Percentiles rank a stretch among this genome's conserved stretches.
Conservation (phyloP, 2,329 filamentous ascomycete species). For the Fusarium buxicola region DNA sequence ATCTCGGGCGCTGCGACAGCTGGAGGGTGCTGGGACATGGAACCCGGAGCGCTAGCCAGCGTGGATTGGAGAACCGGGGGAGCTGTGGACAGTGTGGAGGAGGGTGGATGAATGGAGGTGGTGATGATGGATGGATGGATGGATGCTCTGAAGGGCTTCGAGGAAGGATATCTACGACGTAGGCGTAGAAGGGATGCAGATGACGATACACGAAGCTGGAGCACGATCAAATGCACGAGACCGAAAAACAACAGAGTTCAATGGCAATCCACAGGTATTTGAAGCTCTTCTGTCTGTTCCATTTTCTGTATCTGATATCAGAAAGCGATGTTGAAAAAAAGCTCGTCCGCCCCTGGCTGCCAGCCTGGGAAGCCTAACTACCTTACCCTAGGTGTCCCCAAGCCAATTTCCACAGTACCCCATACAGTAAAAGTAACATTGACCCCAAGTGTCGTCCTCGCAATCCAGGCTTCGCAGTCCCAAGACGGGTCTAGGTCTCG, state of each 20-base stretch:
- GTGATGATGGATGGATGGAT: slow-evolving; percentile 39
- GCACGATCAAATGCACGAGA: background rate
- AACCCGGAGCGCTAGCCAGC: slow-evolving; percentile 23
- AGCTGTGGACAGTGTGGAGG: slow-evolving; percentile 25
- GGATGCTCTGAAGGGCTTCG: slow-evolving; percentile 1
- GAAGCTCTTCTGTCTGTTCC: background rate
- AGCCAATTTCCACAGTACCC: slow-evolving; percentile 30
- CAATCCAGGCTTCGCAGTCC: slow-evolving; percentile 12
- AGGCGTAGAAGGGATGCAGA: slow-evolving; percentile 19
- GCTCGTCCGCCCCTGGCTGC: background rate
- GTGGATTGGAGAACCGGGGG: slow-evolving; percentile 32
- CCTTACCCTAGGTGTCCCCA: too few species aligned
- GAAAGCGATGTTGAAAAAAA: background rate
- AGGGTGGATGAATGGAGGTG: slow-evolving; percentile 38
- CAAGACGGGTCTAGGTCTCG: slow-evolving; percentile 46
- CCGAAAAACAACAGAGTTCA: background rate
- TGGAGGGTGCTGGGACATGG: slow-evolving; percentile 28
- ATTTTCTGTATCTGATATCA: background rate
- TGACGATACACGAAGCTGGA: background rate
- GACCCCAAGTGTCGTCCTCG: background rate
- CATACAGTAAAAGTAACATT: slow-evolving; percentile 29
- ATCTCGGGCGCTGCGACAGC: slow-evolving; percentile 31
- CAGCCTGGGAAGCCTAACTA: slow-evolving; percentile 14
- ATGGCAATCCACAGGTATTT: slow-evolving; percentile 1
- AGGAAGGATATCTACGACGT: slow-evolving; percentile 27